Evolutionary conservation across 1,284 basidiomycete genomes (phyloP).

Genomic region (Afroboletus lepidellus): DNA sequence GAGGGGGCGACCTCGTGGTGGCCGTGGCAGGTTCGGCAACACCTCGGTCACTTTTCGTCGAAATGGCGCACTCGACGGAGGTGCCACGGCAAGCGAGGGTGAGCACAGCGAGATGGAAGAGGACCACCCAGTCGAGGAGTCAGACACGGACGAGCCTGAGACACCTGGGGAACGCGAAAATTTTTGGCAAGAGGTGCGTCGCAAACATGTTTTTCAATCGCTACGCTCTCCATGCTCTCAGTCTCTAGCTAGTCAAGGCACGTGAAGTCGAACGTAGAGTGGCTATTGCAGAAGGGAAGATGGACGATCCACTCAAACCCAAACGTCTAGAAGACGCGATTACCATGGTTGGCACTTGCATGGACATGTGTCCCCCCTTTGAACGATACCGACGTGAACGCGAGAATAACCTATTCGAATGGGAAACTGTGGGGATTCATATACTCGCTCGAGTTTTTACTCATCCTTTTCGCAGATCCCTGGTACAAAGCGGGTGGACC

Average conservation of each 20-base stretch:
- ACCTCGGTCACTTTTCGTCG: slow-evolving; percentile 33
- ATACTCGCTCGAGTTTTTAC: slow-evolving; percentile 30
- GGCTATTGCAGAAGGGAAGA: slow-evolving; percentile 82
- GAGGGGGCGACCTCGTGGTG: slow-evolving; percentile 38
- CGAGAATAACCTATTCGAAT: slow-evolving; percentile 85
- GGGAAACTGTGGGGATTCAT: slow-evolving; percentile 70
- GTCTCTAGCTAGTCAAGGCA: slow-evolving; percentile 59
- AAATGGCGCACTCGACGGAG: slow-evolving; percentile 25
- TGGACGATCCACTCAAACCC: slow-evolving; percentile 80
- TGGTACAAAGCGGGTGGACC: slow-evolving; percentile 79
- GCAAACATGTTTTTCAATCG: slow-evolving; percentile 9
- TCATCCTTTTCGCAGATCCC: slow-evolving; percentile 54
- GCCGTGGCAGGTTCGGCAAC: slow-evolving; percentile 40
- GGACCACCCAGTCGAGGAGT: slow-evolving; percentile 23
- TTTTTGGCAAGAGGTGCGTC: slow-evolving; percentile 67
- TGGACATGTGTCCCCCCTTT: slow-evolving; percentile 92
- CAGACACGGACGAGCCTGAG: slow-evolving; percentile 42
- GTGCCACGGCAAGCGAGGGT: slow-evolving; percentile 31
- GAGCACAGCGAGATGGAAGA: slow-evolving; percentile 31
- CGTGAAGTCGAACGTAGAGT: slow-evolving; percentile 74
- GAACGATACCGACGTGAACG: slow-evolving; percentile 90
- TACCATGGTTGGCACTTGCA: slow-evolving; percentile 87
- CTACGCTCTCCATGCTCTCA: slow-evolving; percentile 24
- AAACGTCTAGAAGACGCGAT: slow-evolving; percentile 86
- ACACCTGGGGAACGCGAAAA: slow-evolving; percentile 58